Evolutionary conservation across 1,284 basidiomycete genomes (phyloP), one percentile per base, ranked within the genome.

Genomic region (Ceratobasidium sp.): DNA sequence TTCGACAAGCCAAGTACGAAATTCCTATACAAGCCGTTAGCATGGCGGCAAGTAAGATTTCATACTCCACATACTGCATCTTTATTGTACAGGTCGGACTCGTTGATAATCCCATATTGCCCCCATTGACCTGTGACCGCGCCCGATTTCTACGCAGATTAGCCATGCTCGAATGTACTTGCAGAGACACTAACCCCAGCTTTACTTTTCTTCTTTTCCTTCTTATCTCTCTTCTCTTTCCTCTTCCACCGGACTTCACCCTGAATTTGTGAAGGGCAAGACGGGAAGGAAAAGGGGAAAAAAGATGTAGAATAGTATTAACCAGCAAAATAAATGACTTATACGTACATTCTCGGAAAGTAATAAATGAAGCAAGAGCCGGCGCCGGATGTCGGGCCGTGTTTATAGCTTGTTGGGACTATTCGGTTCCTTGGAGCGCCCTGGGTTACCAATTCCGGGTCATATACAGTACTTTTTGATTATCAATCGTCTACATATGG

Each of bases 1-100:
- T 82, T 96, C 95, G 20, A 97, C 90, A 9, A 97, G 89, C 95
- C 96, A 97, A 1, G 94, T 91, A 74, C 93, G 89, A 84, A 96
- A 96, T 85, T 96, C 95, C 81, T 91, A 66, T 13, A 26, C 10
- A 52, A n/a, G 33, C 33, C 54, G 28, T 57, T 23, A 65, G 61
- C 20, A 42, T 20, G 33, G n/a, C 6, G 28, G 3, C 9, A 13
- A 57, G 20, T 42, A 66, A 33, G 17, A 70, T 62, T 56, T 68
- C 77, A 44, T 12, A 9, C 73, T 33, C 46, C n/a, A 80, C 81
- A 62, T 50, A 83, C 84, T 26, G 82, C 89, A 44, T 89, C 90
- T 82, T 95, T 96, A 62, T 88, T 91, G 83, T 92, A 94, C 76
- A 95, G 88, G 82, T 96, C 94, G 7, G 90, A 84, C 82, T 96